phyloP scores from a whole-genome alignment of 306 rosid species.

The Trifolium repens region DNA sequence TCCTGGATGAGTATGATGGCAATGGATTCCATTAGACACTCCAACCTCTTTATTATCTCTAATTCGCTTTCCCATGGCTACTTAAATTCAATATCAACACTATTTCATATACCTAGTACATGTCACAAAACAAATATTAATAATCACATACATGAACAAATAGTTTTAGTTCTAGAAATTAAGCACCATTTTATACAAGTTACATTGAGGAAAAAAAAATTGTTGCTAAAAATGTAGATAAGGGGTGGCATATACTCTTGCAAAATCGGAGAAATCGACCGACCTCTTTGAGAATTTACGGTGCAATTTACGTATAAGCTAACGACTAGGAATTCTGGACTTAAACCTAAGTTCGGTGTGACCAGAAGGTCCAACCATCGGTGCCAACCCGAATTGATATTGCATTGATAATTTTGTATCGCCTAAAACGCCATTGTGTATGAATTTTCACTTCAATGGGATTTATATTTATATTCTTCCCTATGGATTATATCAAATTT shows the following conservation, averaged over 20 bases:
- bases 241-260: neutral
- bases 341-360: neutral
- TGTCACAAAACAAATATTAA: conserved; percentile 34
- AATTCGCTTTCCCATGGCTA: conserved; percentile 54
- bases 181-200: neutral
- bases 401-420: conserved; percentile 1
- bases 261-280: neutral
- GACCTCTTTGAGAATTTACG: neutral
- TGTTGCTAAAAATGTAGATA: neutral
- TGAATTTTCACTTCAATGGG: neutral
- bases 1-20: conserved; percentile 47
- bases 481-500: neutral
- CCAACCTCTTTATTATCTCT: conserved; percentile 38
- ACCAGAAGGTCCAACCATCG: neutral
- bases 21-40: conserved; percentile 22
- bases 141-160: conserved; percentile 21
- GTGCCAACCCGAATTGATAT: neutral
- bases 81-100: conserved; percentile 20
- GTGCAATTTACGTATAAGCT: neutral
- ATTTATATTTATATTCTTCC: neutral
- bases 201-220: neutral
- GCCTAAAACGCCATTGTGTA: neutral
- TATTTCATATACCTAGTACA: conserved; percentile 22
- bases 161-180: neutral
- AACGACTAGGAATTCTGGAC: neutral